phyloP scores from a whole-genome alignment of 306 rosid genomes.

The Senna siamea region DNA sequence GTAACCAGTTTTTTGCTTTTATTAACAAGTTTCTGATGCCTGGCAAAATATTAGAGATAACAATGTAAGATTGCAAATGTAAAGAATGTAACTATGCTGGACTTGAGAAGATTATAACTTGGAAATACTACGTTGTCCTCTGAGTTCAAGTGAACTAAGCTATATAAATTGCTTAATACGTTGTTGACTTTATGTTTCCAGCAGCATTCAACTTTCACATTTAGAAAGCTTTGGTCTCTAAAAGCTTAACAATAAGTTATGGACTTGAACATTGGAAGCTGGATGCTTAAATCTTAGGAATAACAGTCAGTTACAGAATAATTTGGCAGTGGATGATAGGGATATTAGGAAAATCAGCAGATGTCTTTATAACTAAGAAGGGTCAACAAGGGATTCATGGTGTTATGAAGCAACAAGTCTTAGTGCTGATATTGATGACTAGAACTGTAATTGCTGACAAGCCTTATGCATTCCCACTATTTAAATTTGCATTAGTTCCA shows the following conservation, averaged over 20 bases:
- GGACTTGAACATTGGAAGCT: conserved; percentile 4
- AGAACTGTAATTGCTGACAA: not conserved
- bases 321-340: not conserved
- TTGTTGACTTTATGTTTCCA: not conserved
- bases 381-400: conserved; percentile 13
- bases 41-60: not conserved
- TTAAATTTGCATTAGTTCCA: not conserved
- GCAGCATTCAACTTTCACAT: not conserved
- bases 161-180: not conserved
- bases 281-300: conserved; percentile 11
- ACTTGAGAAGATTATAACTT: not conserved
- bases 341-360: not conserved
- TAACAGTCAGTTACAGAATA: not conserved
- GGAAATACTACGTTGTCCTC: conserved; percentile 2
- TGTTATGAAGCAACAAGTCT: conserved; percentile 3
- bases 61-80: not conserved
- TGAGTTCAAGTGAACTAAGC: conserved; percentile 3
- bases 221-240: conserved; percentile 6
- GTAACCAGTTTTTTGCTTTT: not conserved
- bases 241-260: not conserved
- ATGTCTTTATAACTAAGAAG: conserved; percentile 3
- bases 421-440: not conserved
- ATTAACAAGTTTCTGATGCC: not conserved
- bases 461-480: not conserved
- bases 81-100: not conserved